Conservation (phyloP, 805 yeast species). For the Lipomyces chichibuensis region DNA sequence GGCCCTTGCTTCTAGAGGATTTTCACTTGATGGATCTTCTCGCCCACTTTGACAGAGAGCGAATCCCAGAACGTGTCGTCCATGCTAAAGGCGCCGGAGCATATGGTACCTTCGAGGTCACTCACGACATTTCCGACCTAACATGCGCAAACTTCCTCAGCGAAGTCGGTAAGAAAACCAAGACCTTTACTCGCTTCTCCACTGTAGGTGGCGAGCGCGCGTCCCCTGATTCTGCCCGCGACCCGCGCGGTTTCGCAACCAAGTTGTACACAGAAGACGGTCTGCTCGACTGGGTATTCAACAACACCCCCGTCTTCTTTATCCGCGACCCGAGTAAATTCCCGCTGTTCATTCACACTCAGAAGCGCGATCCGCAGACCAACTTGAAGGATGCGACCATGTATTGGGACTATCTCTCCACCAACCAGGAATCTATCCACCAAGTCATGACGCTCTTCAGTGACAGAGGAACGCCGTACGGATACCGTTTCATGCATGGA, state of each 20-base stretch:
- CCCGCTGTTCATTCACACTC: constrained; percentile 68
- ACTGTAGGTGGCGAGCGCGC: constrained; percentile 75
- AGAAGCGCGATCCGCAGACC: constrained; percentile 69
- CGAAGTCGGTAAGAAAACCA: constrained; percentile 75
- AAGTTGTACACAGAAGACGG: constrained; percentile 72
- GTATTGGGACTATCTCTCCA: constrained; percentile 61
- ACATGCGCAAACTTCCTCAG: constrained; percentile 58
- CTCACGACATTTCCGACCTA: constrained; percentile 60
- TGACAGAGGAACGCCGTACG: constrained; percentile 62
- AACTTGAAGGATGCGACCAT: constrained; percentile 58
- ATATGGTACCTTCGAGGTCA: constrained; percentile 60
- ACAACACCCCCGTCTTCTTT: constrained; percentile 71
- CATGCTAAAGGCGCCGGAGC: constrained; percentile 72
- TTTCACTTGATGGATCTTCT: constrained; percentile 58
- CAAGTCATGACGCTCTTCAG: constrained; percentile 62
- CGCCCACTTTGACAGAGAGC: constrained; percentile 65
- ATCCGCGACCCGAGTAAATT: constrained; percentile 66
- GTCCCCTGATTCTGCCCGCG: constrained; percentile 66
- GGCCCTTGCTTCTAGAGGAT: constrained; percentile 64
- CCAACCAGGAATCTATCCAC: constrained; percentile 61
- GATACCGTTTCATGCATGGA: constrained; percentile 61
- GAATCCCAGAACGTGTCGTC: constrained; percentile 68
- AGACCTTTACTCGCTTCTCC: constrained; percentile 60
- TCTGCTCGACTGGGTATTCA: constrained; percentile 70
- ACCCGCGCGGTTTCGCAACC: constrained; percentile 70